phyloP scores from a whole-genome alignment of 225 moss, liverwort and hornwort genomes.

The Bryum argenteum region DNA sequence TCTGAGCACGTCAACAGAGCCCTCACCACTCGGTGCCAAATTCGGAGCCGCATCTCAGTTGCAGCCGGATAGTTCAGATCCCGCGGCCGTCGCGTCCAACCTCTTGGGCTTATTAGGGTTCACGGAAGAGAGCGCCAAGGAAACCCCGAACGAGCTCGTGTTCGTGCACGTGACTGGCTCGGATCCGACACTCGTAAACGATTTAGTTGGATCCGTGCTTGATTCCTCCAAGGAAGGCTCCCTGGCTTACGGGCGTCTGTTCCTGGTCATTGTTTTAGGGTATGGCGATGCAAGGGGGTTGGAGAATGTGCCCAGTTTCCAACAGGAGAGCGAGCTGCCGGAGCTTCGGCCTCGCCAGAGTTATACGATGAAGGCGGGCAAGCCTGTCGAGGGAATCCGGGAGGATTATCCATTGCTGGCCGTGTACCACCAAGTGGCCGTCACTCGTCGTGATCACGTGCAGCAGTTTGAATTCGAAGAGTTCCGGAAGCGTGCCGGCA shows the following conservation, averaged over 20 bases:
- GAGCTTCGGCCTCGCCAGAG: constrained; percentile 78
- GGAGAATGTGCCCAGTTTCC: constrained; percentile 36
- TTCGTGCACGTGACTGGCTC: constrained; percentile 55
- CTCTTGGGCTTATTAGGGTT: constrained; percentile 64
- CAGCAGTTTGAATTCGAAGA: constrained; percentile 63
- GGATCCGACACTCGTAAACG: constrained; percentile 57
- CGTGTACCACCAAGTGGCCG: constrained; percentile 72
- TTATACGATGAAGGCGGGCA: constrained; percentile 77
- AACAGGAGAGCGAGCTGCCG: constrained; percentile 42
- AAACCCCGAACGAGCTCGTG: constrained; percentile 60
- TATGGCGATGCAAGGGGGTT: constrained; percentile 50
- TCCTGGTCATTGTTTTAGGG: constrained; percentile 78
- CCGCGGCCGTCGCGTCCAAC: constrained; percentile 25
- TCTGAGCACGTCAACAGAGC: constrained; percentile 39
- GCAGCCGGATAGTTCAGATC: constrained; percentile 15
- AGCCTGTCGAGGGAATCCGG: constrained; percentile 68
- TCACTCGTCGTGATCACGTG: constrained; percentile 89
- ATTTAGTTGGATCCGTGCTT: constrained; percentile 56
- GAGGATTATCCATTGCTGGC: constrained; percentile 86
- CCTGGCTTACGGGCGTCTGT: constrained; percentile 67
- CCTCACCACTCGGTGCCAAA: constrained; percentile 49
- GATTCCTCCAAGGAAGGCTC: constrained; percentile 65
- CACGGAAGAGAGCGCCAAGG: constrained; percentile 41
- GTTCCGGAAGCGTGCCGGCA: constrained; percentile 72
- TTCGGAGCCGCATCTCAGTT: constrained; percentile 32